phyloP scores from a whole-genome alignment of 177 flowering plant genomes.

The Vitis hybrid region DNA sequence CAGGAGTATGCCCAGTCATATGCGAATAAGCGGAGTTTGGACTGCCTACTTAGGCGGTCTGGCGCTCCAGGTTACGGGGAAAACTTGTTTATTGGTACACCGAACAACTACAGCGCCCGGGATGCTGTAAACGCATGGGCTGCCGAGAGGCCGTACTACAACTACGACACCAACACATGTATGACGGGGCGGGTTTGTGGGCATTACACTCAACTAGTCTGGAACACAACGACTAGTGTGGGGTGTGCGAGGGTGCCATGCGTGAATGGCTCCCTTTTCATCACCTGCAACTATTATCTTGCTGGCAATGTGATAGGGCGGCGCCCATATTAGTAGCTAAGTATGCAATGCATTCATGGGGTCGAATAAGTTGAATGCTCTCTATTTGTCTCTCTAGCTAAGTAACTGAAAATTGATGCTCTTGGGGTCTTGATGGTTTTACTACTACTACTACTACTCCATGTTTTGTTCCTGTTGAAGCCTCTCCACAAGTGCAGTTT shows the following conservation, averaged over 20 bases:
- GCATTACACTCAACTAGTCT: constrained; percentile 4
- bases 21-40: not conserved
- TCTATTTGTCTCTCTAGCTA: too few relatives aligned
- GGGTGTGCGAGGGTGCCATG: constrained; percentile 2
- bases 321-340: not conserved
- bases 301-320: not conserved
- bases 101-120: not conserved
- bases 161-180: not conserved
- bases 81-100: not conserved
- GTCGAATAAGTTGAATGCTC: too few relatives aligned
- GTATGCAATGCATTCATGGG: too few relatives aligned
- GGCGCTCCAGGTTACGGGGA: not conserved
- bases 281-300: not conserved
- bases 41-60: not conserved
- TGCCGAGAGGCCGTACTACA: not conserved
- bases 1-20: not conserved
- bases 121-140: not conserved
- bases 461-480: too few relatives aligned
- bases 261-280: not conserved
- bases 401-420: too few relatives aligned
- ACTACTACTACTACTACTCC: too few relatives aligned
- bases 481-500: too few relatives aligned
- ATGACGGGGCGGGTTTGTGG: not conserved
- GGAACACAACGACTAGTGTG: not conserved
- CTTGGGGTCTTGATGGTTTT: too few relatives aligned